These are phyloP conservation scores for Lupinus albus DNA, from an alignment of 306 rosid genomes.

Conservation along the genomic window DNA sequence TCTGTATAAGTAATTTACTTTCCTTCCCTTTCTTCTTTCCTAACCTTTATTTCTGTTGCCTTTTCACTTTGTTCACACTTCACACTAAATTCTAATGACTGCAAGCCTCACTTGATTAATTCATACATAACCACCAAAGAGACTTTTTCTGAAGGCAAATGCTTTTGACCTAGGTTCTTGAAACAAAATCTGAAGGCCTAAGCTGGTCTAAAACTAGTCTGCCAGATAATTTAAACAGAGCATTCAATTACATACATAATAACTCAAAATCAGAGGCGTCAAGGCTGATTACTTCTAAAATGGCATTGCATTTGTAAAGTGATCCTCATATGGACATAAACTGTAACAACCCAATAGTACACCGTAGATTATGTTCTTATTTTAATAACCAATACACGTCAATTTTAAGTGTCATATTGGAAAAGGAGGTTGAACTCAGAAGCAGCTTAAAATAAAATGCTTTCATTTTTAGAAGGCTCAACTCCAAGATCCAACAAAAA, in stretches of 20 bases:
- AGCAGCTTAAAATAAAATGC: conserved; percentile 7
- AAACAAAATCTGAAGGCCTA: neutral
- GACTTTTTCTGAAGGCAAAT: conserved; percentile 4
- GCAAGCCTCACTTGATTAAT: neutral
- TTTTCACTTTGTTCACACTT: neutral
- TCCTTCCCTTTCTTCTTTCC: neutral
- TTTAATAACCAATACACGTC: neutral
- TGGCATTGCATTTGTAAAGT: too few relatives aligned
- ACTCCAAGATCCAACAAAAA: neutral
- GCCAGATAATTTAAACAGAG: conserved; percentile 5
- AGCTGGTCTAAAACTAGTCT: neutral
- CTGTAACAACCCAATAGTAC: conserved; percentile 7
- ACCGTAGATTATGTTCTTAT: neutral
- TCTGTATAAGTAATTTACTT: neutral
- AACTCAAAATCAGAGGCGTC: neutral
- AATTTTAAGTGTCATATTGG: neutral
- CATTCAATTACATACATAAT: conserved; percentile 5
- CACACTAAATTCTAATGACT: conserved; percentile 26
- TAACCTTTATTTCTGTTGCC: too few relatives aligned
- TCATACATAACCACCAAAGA: conserved; percentile 14
- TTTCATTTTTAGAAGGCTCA: neutral
- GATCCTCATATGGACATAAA: neutral
- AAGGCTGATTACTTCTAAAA: neutral
- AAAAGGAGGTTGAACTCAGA: neutral
- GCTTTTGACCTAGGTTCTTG: neutral